Conservation (phyloP, 139 green algal genomes). For the Diplosphaera chodatii region DNA sequence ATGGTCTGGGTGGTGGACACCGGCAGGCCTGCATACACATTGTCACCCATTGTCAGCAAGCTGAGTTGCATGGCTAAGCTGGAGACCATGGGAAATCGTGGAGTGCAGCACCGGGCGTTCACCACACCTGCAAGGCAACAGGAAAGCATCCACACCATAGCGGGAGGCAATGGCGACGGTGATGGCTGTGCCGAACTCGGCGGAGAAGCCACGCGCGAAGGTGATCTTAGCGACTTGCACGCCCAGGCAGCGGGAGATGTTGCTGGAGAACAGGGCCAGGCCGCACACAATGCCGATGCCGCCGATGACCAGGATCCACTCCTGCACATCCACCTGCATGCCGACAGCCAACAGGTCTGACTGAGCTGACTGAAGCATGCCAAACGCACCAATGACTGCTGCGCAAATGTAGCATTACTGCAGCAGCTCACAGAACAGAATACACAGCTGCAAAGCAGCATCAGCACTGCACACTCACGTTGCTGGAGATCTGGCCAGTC, state of each 20-base stretch:
- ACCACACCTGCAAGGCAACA: too few species aligned
- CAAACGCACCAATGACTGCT: too few species aligned
- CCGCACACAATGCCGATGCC: constrained; percentile 72
- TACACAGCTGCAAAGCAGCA: too few species aligned
- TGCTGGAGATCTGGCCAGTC: constrained; percentile 3
- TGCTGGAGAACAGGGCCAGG: constrained; percentile 68
- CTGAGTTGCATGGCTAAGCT: too few species aligned
- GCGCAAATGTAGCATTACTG: too few species aligned
- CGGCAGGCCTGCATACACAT: constrained; percentile 54
- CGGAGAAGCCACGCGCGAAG: constrained; percentile 53
- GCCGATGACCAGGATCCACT: constrained; percentile 74
- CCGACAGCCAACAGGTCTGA: too few species aligned
- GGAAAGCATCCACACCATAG: constrained; percentile 13
- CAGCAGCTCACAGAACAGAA: too few species aligned
- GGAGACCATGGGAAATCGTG: too few species aligned
- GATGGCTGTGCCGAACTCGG: constrained; percentile 52
- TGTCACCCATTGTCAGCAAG: too few species aligned
- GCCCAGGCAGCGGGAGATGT: constrained; percentile 57
- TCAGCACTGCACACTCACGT: too few species aligned
- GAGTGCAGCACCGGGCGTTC: too few species aligned
- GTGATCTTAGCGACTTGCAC: constrained; percentile 42
- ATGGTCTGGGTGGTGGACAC: constrained; percentile 69
- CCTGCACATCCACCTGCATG: constrained; percentile 29
- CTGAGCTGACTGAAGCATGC: too few species aligned
- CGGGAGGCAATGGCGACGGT: constrained; percentile 51